Conservation (phyloP, 1,284 basidiomycete genomes). For the Microbotryum intermedium region DNA sequence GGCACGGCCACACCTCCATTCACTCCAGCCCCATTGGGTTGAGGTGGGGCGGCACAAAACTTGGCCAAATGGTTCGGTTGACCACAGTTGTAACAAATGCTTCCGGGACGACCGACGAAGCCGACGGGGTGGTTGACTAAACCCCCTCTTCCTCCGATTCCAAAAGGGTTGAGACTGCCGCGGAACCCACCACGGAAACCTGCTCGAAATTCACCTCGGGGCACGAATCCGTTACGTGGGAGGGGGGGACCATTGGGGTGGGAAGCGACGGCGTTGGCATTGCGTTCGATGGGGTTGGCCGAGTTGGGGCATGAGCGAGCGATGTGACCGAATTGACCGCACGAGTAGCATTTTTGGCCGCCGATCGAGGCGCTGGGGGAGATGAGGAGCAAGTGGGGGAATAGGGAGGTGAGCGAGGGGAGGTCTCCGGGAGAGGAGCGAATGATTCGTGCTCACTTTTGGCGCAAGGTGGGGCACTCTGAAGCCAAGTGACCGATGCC, state of each 20-base stretch:
- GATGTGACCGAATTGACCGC: conserved; percentile 50
- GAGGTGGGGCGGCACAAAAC: conserved; percentile 66
- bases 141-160: background rate
- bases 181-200: conserved; percentile 6
- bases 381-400: too few species aligned
- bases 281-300: background rate
- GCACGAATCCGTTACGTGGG: background rate
- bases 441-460: background rate
- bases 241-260: background rate
- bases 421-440: too few species aligned
- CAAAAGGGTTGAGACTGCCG: background rate
- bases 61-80: conserved; percentile 73
- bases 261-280: background rate
- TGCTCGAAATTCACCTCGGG: background rate
- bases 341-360: conserved; percentile 1
- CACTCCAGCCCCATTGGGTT: conserved; percentile 44
- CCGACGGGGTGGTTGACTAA: background rate
- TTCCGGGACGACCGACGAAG: conserved; percentile 44
- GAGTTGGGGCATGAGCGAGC: conserved; percentile 55
- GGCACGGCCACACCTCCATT: conserved; percentile 35
- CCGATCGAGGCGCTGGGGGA: background rate
- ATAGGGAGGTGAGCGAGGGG: background rate
- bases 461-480: conserved; percentile 72
- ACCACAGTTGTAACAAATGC: conserved; percentile 72
- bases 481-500: conserved; percentile 46